phyloP scores from a whole-genome alignment of 768 basidiomycete species.

The Tulasnella calospora region DNA sequence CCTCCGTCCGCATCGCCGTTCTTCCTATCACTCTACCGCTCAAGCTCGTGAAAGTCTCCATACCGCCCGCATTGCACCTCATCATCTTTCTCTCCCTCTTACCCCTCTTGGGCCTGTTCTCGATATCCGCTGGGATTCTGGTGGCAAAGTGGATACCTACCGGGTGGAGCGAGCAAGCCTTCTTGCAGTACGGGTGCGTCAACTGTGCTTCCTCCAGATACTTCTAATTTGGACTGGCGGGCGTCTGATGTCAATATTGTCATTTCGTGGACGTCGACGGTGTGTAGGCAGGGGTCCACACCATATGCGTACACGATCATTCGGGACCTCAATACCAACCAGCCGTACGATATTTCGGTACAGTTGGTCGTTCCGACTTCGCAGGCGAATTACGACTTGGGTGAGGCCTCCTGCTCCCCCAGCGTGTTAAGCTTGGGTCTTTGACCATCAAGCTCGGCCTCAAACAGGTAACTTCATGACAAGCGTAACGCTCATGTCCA shows the following conservation, averaged over 20 bases:
- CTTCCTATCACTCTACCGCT: conserved; percentile 19
- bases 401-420: conserved; percentile 21
- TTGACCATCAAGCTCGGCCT: neutral
- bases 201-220: neutral
- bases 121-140: conserved; percentile 61
- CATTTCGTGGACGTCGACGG: neutral
- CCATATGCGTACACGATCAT: conserved; percentile 59
- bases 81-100: conserved; percentile 35
- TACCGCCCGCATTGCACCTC: conserved; percentile 23
- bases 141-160: conserved; percentile 70
- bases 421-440: neutral
- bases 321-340: conserved; percentile 45
- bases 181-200: conserved; percentile 76
- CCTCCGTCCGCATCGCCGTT: neutral
- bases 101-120: conserved; percentile 57
- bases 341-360: conserved; percentile 72
- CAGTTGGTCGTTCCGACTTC: conserved; percentile 60
- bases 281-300: conserved; percentile 52
- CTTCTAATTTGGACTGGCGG: neutral
- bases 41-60: conserved; percentile 8
- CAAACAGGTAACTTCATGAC: conserved; percentile 73
- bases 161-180: conserved; percentile 62
- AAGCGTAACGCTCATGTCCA: conserved; percentile 53
- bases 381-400: conserved; percentile 64
- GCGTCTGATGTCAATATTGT: conserved; percentile 19